These are phyloP conservation scores for Xylaria polymorpha DNA, from an alignment of 2,329 filamentous ascomycete species.

Conservation along the genomic window DNA sequence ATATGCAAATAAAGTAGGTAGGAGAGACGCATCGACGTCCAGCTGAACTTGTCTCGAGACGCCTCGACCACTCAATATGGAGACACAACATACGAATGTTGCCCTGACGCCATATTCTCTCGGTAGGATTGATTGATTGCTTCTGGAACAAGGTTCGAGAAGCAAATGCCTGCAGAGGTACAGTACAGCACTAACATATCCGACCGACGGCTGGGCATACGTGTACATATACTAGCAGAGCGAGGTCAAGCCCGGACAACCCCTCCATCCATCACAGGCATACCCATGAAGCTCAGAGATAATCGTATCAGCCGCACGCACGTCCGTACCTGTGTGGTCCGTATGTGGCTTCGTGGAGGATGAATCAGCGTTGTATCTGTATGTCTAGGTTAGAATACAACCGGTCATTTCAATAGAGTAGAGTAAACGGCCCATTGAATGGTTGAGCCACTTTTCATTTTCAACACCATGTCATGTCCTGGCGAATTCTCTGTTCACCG, in stretches of 20 bases:
- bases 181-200: neutral
- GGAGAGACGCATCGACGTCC: neutral
- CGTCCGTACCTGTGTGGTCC: neutral
- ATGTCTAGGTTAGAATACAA: neutral
- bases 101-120: conserved; percentile 1
- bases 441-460: neutral
- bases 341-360: neutral
- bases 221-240: neutral
- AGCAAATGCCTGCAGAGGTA: neutral
- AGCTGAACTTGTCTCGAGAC: neutral
- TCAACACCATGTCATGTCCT: neutral
- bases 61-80: neutral
- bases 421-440: conserved; percentile 5
- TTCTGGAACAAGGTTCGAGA: conserved; percentile 18
- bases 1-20: too few relatives aligned
- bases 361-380: neutral
- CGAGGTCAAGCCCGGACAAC: neutral
- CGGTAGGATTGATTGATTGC: conserved; percentile 8
- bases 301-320: conserved; percentile 1
- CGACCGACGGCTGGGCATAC: neutral
- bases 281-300: neutral
- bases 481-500: conserved; percentile 12
- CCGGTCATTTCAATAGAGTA: neutral
- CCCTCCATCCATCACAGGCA: neutral
- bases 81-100: conserved; percentile 7